Conservation (phyloP, 106 monocot genomes). For the Dioscorea alata region DNA sequence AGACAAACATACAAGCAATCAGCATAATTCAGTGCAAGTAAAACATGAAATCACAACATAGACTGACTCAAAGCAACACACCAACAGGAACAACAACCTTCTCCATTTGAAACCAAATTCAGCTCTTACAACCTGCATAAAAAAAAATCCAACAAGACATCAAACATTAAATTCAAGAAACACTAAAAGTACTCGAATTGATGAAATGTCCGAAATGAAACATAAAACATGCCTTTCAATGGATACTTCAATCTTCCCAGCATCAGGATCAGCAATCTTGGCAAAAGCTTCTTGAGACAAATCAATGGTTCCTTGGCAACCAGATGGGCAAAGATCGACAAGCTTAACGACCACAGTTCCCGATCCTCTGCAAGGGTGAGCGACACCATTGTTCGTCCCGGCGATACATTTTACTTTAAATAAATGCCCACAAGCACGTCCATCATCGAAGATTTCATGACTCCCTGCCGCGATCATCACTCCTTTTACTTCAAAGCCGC, state of each 20-base stretch:
- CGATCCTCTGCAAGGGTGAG: constrained; percentile 30
- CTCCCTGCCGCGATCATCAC: constrained; percentile 62
- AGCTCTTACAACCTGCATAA: too few relatives aligned
- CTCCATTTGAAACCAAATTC: too few relatives aligned
- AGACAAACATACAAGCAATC: too few relatives aligned
- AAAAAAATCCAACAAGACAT: too few relatives aligned
- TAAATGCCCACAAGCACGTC: constrained; percentile 30
- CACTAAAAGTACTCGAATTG: too few relatives aligned
- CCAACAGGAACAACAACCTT: too few relatives aligned
- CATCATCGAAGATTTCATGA: constrained; percentile 27
- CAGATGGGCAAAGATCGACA: constrained; percentile 41
- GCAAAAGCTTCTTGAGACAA: constrained; percentile 57
- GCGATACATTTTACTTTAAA: constrained; percentile 32
- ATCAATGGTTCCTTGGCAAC: constrained; percentile 42
- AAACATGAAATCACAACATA: too few relatives aligned
- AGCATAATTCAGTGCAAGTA: too few relatives aligned
- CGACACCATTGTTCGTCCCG: constrained; percentile 11
- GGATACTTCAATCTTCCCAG: constrained; percentile 33
- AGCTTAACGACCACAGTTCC: constrained; percentile 29
- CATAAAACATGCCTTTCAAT: too few relatives aligned
- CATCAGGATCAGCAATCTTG: constrained; percentile 34
- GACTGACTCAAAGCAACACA: too few relatives aligned
- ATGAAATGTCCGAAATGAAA: too few relatives aligned
- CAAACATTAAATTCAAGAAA: too few relatives aligned
- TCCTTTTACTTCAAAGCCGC: constrained; percentile 30